Percentiles rank a stretch among this genome's conserved stretches.
Evolutionary conservation across 2,329 filamentous ascomycete species (phyloP).

Genomic region (Whalleya microplaca): DNA sequence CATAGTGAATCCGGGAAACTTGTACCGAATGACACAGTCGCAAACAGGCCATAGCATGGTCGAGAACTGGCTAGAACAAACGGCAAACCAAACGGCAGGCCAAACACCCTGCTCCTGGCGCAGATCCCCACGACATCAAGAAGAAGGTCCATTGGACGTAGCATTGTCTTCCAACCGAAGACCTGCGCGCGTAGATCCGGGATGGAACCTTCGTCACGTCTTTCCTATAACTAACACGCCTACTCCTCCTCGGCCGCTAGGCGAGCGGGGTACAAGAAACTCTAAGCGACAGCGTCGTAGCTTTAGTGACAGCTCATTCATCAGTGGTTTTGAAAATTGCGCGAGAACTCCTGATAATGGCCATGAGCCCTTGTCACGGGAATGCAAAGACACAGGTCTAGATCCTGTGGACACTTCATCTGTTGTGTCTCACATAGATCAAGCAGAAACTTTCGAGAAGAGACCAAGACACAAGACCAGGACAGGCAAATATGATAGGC

Average conservation of each 20-base stretch:
- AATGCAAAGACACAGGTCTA: conserved; percentile 12
- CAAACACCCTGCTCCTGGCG: conserved; percentile 14
- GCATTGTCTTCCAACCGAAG: conserved; percentile 21
- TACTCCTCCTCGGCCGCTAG: conserved; percentile 12
- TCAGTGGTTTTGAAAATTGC: conserved; percentile 26
- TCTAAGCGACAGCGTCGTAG: conserved; percentile 24
- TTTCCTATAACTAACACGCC: conserved; percentile 17
- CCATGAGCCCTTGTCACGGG: background rate
- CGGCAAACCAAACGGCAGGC: conserved; percentile 17
- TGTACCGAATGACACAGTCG: conserved; percentile 24
- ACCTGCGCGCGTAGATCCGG: conserved; percentile 24
- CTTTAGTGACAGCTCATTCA: conserved; percentile 33
- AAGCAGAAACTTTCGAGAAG: conserved; percentile 47
- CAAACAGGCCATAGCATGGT: conserved; percentile 29
- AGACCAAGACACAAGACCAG: conserved; percentile 59
- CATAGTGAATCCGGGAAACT: conserved; percentile 19
- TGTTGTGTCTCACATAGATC: conserved; percentile 13
- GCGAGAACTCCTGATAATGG: conserved; percentile 13
- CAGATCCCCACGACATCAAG: conserved; percentile 19
- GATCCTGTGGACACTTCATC: conserved; percentile 21
- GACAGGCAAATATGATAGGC: conserved; percentile 56
- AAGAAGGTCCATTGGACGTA: conserved; percentile 7
- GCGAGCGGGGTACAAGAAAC: conserved; percentile 11
- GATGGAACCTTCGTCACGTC: conserved; percentile 32
- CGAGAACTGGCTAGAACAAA: conserved; percentile 34